Evolutionary conservation across 1,139 yeast species (phyloP).

Genomic region (Wickerhamomyces sp.): DNA sequence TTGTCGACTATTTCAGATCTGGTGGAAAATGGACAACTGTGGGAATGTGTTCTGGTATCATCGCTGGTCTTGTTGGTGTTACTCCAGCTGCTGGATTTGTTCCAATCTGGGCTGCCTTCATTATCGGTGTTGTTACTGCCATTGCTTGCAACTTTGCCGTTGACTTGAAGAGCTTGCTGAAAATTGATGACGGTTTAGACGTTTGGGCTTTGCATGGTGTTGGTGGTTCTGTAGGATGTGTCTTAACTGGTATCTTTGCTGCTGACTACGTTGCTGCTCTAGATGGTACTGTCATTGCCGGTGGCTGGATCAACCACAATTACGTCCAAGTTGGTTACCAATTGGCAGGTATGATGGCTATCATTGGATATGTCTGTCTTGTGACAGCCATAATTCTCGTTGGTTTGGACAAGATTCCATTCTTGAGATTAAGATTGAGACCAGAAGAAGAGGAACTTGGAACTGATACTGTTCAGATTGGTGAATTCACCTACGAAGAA

Average conservation of each 20-base stretch:
- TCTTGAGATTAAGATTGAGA: conserved; percentile 74
- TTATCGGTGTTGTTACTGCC: conserved; percentile 80
- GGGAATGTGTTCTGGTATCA: conserved; percentile 89
- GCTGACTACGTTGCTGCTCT: conserved; percentile 87
- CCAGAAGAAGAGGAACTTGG: conserved; percentile 91
- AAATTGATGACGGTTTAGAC: conserved; percentile 93
- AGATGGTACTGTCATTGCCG: conserved; percentile 60
- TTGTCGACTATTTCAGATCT: conserved; percentile 81
- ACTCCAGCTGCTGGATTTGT: conserved; percentile 98
- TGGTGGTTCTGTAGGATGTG: conserved; percentile 84
- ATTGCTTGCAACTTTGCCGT: conserved; percentile 78
- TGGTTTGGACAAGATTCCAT: conserved; percentile 75
- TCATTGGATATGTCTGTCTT: conserved; percentile 74
- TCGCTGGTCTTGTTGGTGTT: conserved; percentile 92
- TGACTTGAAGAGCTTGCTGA: conserved; percentile 65
- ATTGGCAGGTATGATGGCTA: conserved; percentile 76
- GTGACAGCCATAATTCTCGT: conserved; percentile 70
- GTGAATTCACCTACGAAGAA: conserved; percentile 74
- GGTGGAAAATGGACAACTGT: conserved; percentile 94
- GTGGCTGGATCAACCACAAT: conserved; percentile 95
- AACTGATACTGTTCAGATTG: conserved; percentile 83
- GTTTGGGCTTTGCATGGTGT: conserved; percentile 92
- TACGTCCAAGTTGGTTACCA: conserved; percentile 89
- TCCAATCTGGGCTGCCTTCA: conserved; percentile 81
- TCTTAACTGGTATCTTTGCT: conserved; percentile 86